Evolutionary conservation across 2,329 filamentous ascomycete species (phyloP).

Genomic region (Graphilbum fragrans): DNA sequence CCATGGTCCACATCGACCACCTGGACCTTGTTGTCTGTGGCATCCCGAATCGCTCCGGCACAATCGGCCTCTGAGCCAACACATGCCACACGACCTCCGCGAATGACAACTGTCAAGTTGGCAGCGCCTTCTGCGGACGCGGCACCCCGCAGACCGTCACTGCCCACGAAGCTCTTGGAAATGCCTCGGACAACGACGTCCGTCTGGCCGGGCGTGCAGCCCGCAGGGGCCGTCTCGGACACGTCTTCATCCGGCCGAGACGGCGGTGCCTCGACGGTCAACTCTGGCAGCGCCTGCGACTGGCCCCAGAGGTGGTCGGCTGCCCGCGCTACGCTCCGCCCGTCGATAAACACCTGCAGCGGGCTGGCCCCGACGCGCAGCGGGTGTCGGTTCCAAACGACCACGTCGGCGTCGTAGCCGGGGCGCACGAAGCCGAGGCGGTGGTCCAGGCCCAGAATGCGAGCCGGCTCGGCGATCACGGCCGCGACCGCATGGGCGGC

Average conservation of each 20-base stretch:
- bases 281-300: background rate
- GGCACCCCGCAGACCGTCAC: constrained; percentile 3
- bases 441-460: constrained; percentile 13
- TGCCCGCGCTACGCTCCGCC: constrained; percentile 20
- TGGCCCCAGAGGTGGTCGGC: background rate
- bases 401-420: constrained; percentile 37
- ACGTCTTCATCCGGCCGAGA: background rate
- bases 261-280: background rate
- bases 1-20: constrained; percentile 29
- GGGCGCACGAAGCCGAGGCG: constrained; percentile 24
- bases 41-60: constrained; percentile 6
- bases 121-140: background rate
- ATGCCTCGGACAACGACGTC: constrained; percentile 25
- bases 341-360: constrained; percentile 35
- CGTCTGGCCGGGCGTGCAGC: constrained; percentile 1
- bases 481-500: constrained; percentile 27
- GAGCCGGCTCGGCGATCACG: constrained; percentile 32
- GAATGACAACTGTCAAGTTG: constrained; percentile 25
- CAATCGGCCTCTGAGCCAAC: constrained; percentile 20
- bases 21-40: constrained; percentile 7
- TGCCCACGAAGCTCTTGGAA: constrained; percentile 20
- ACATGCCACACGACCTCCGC: constrained; percentile 27
- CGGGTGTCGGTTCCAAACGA: constrained; percentile 35
- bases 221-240: background rate
- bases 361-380: constrained; percentile 31